These are phyloP conservation scores for Claviceps sorghi DNA, from an alignment of 2,329 filamentous ascomycete species.

Conservation along the genomic window DNA sequence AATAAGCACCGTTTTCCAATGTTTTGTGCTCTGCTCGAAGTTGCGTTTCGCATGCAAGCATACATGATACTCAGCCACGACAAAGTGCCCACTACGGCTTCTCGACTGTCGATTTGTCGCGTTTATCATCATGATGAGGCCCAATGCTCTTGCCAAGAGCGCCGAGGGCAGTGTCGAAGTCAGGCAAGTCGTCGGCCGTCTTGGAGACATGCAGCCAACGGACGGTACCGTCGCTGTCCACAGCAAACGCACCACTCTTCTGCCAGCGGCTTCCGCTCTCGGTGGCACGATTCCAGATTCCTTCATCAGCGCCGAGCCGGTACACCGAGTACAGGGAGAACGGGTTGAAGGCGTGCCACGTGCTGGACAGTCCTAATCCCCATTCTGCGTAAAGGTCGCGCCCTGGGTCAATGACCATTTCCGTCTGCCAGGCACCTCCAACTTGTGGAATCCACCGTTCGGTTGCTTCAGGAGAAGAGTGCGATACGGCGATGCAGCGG, in stretches of 20 bases:
- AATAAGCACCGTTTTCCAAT: too few relatives aligned
- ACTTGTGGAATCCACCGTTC: slow-evolving; percentile 42
- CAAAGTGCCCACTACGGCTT: neutral
- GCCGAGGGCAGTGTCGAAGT: slow-evolving; percentile 16
- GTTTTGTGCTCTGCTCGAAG: too few relatives aligned
- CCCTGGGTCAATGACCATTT: slow-evolving; percentile 45
- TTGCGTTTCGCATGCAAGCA: neutral
- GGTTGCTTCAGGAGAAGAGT: slow-evolving; percentile 38
- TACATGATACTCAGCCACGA: neutral
- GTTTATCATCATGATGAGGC: neutral
- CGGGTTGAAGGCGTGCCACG: slow-evolving; percentile 49
- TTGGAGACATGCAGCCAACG: slow-evolving; percentile 17
- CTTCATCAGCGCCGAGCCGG: slow-evolving; percentile 43
- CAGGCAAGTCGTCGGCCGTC: slow-evolving; percentile 18
- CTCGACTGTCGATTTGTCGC: neutral
- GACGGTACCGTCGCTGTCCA: slow-evolving; percentile 18
- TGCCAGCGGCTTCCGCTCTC: slow-evolving; percentile 58
- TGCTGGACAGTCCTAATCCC: slow-evolving; percentile 47
- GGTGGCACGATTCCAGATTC: slow-evolving; percentile 50
- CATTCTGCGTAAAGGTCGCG: slow-evolving; percentile 48
- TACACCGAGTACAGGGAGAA: slow-evolving; percentile 41
- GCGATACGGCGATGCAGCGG: slow-evolving; percentile 48
- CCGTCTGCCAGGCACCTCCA: slow-evolving; percentile 40
- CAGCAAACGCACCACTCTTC: slow-evolving; percentile 48
- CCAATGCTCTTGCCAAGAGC: slow-evolving; percentile 10